Evolutionary conservation across 1,284 basidiomycete species (phyloP), one percentile per base, ranked within the genome.

Genomic region (Tilletia indica): DNA sequence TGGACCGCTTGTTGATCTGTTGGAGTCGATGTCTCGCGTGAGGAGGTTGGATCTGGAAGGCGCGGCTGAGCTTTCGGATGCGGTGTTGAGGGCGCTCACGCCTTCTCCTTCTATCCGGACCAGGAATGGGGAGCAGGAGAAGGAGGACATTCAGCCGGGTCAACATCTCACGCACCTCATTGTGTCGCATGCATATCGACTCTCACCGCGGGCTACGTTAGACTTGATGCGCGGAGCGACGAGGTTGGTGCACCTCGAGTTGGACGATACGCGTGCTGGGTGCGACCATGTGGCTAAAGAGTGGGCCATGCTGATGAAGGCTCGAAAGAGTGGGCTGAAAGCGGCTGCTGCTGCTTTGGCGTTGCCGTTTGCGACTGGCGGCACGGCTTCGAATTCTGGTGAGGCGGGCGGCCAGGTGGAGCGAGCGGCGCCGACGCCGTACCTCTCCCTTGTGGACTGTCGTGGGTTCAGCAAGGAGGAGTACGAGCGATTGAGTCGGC

Each of bases 1-100:
- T 73, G 88, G 88, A 2, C 92, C 92, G 2, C 84, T 97, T 9
- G 86, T 92, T n/a, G 87, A 87, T 58, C 86, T 97, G 21, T 85
- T 97, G 48, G 84, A 86, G 61, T 91, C 91, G 11, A 91, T 90
- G 5, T 91, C 91, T 0, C 82, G 87, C 71, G 89, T 97, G 67
- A 87, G 89, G 68, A 89, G 88, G 69, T 85, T 97, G 58, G 95
- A 97, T 82, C 85, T 97, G 42, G 95, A 97, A 82, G 91, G 92
- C 73, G 92, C 92, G 2, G 86, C 85, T 16, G 89, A 91, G 34
- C 89, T 96, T 68, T 90, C 89, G 1, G 93, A 97, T 83, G 86
- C 86, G 0, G 88, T 94, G 16, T 82, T 97, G 25, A 85, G 86
- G 16, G 87, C 87, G 0, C 85, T 96, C 58, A 92, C 91, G 0